phyloP scores from a whole-genome alignment of 352 stramenopile species.

The Phytophthora crassamura region DNA sequence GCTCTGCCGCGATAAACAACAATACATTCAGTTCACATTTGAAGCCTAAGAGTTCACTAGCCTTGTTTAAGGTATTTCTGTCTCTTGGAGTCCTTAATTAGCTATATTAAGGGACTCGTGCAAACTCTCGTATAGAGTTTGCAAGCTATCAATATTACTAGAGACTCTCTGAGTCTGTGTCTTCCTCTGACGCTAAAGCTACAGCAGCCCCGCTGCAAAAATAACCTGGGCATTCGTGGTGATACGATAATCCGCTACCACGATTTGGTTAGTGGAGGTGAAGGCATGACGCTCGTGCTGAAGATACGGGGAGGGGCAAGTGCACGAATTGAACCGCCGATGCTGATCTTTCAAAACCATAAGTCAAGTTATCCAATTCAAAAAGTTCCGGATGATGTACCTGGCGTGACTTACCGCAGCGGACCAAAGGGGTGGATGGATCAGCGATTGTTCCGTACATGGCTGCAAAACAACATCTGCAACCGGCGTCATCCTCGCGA shows the following conservation, averaged over 20 bases:
- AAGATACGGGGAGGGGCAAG: slow-evolving; percentile 1
- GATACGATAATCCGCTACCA: not conserved
- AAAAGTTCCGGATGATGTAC: not conserved
- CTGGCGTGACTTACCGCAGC: not conserved
- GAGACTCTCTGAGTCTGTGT: too few species aligned
- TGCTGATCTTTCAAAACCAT: not conserved
- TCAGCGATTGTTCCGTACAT: not conserved
- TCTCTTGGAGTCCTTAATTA: too few species aligned
- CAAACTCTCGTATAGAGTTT: too few species aligned
- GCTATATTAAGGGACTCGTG: too few species aligned
- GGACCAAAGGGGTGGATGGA: slow-evolving; percentile 4
- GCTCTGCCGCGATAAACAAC: too few species aligned
- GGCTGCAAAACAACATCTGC: not conserved
- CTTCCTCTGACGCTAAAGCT: too few species aligned
- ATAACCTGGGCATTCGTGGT: not conserved
- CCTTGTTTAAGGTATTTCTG: too few species aligned
- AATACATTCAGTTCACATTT: too few species aligned
- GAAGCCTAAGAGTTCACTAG: too few species aligned
- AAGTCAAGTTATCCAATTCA: slow-evolving; percentile 1
- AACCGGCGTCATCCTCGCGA: not conserved
- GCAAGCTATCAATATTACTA: too few species aligned
- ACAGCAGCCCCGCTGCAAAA: too few species aligned
- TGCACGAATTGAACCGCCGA: not conserved
- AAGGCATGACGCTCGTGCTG: slow-evolving; percentile 1
- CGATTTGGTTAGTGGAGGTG: slow-evolving; percentile 1